Base-by-base conservation (phyloP, 306 rosid species). In the Crotalaria pallida region DNA sequence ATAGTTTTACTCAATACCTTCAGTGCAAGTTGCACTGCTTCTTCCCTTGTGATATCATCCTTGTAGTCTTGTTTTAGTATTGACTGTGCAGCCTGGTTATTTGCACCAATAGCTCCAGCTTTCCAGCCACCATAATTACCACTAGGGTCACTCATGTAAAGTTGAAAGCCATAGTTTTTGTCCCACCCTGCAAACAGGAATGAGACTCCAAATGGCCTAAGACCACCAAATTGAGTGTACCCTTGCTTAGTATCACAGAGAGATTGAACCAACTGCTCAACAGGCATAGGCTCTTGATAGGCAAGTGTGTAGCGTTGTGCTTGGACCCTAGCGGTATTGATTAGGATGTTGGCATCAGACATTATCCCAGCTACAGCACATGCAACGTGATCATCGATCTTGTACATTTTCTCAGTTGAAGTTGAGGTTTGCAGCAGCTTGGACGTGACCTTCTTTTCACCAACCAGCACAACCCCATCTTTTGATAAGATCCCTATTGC, bases 101-200 rank as follows among this genome's bases (percentile, higher is more conserved):
- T 82, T 52, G 86, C 86, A 51, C 86, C 86, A 29, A 82, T 66
- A 41, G 86, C 86, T 26, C 81, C 76, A 9, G 86, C 86, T 75
- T 82, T 82, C 86, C 86, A 82, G 27, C 86, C 86, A n/a, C 86
- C 86, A 40, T 82, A 82, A 27, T 82, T 82, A 36, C 86, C 83
- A 75, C 86, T 82, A 11, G 86, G 86, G 44, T 82, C 86, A 45
- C 83, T 82, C 80, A 73, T 79, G 79, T 82, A 82, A 21, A 82
- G 83, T 61, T 82, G 86, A 66, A 82, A 79, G 57, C 86, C 86
- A n/a, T 34, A 82, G 22, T 82, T 82, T 49, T 82, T 82, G 79
- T 82, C 83, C 86, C 86, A 82, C 5, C 86, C 86, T 5, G 86
- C 86, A 15, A 82, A 82, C 19, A 82, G 70, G 69, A 82, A 82